phyloP scores from a whole-genome alignment of 1,284 basidiomycete genomes.

The Apiotrichum veenhuisii region DNA sequence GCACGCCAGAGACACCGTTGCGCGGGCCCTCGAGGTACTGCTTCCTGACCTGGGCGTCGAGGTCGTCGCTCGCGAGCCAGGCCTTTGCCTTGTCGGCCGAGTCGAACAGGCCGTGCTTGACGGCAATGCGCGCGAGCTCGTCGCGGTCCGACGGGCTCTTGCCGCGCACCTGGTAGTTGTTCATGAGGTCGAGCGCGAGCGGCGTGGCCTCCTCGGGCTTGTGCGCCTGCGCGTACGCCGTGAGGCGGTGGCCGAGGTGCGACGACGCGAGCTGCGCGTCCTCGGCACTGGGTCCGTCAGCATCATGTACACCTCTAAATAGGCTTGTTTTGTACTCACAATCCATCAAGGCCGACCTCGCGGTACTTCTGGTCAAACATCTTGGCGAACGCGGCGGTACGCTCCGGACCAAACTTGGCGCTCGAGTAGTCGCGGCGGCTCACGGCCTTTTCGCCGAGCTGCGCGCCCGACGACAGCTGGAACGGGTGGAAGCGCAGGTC shows the following conservation, averaged over 20 bases:
- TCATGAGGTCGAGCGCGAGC: slow-evolving; percentile 36
- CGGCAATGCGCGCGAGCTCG: slow-evolving; percentile 39
- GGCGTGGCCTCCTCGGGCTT: slow-evolving; percentile 38
- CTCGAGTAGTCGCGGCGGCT: slow-evolving; percentile 27
- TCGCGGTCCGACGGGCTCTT: slow-evolving; percentile 38
- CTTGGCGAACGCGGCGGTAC: slow-evolving; percentile 28
- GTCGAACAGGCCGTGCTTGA: slow-evolving; percentile 43
- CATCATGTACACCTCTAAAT: no score
- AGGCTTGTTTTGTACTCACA: no score
- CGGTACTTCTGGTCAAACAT: slow-evolving; percentile 36
- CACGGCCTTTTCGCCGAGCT: slow-evolving; percentile 25
- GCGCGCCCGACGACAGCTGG: slow-evolving; percentile 29
- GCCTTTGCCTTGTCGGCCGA: slow-evolving; percentile 26
- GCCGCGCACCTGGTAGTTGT: slow-evolving; percentile 47
- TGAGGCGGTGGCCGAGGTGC: slow-evolving; percentile 46
- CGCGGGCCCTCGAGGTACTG: slow-evolving; percentile 30
- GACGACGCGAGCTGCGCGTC: slow-evolving; percentile 30
- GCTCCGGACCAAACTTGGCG: slow-evolving; percentile 41
- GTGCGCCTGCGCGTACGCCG: slow-evolving; percentile 28
- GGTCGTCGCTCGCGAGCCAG: slow-evolving; percentile 35
- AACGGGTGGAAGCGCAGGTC: slow-evolving; percentile 43
- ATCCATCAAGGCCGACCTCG: slow-evolving; percentile 43
- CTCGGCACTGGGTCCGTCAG: not conserved
- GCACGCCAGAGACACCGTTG: slow-evolving; percentile 50
- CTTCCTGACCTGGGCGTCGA: slow-evolving; percentile 34